Conservation (phyloP, 495 filamentous ascomycete genomes). For the Cryomyces antarcticus region DNA sequence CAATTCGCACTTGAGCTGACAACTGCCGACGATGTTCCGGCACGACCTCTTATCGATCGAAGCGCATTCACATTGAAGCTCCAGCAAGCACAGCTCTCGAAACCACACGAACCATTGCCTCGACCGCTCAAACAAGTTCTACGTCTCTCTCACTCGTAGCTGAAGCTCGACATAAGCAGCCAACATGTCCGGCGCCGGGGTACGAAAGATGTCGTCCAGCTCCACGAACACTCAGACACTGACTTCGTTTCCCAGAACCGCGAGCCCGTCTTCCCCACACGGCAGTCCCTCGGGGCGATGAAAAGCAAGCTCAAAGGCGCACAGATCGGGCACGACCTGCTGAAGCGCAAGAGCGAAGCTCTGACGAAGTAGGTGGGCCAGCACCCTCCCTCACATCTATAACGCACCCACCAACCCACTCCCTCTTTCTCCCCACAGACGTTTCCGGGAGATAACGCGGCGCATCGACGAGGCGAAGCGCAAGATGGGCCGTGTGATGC, state of each 20-base stretch:
- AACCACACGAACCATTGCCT: too few species aligned
- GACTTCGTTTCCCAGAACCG: conserved; percentile 34
- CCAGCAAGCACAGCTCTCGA: too few species aligned
- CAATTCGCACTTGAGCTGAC: too few species aligned
- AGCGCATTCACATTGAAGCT: too few species aligned
- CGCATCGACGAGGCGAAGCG: conserved; percentile 98
- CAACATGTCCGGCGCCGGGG: conserved; percentile 40
- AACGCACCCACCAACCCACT: not conserved
- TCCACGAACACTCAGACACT: not conserved
- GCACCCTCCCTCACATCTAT: not conserved
- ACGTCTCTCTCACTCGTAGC: conserved; percentile 4
- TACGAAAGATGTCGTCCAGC: conserved; percentile 21
- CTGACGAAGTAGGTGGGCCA: conserved; percentile 17
- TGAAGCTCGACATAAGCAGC: not conserved
- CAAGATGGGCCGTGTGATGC: conserved; percentile 99
- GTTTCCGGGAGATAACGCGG: conserved; percentile 88
- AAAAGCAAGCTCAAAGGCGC: conserved; percentile 97
- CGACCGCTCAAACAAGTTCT: conserved; percentile 11
- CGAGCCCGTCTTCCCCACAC: conserved; percentile 94
- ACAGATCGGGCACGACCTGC: conserved; percentile 24
- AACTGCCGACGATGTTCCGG: too few species aligned
- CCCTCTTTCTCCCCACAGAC: conserved; percentile 25
- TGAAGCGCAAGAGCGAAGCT: conserved; percentile 25
- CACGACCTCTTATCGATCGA: too few species aligned
- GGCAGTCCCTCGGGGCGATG: conserved; percentile 91